A percentile compares a stretch with the other conserved stretches of the same genome.
These are phyloP conservation scores for Colletotrichum camelliae DNA, from an alignment of 2,329 filamentous ascomycete genomes.

Conservation along the genomic window DNA sequence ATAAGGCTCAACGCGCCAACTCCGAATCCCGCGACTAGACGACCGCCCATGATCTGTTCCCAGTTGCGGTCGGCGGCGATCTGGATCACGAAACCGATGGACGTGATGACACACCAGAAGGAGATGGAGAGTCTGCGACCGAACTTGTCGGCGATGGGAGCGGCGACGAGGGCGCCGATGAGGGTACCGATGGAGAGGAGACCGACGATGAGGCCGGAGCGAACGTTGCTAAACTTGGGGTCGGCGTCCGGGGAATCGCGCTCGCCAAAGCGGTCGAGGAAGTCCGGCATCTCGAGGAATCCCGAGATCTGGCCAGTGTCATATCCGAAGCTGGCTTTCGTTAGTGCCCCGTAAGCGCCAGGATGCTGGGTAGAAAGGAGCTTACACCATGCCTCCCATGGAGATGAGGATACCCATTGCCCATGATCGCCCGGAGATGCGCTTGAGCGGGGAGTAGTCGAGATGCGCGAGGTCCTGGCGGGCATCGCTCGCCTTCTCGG, in stretches of 20 bases:
- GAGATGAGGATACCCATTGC: conserved; percentile 46
- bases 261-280: conserved; percentile 56
- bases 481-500: conserved; percentile 37
- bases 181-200: conserved; percentile 66
- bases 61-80: conserved; percentile 60
- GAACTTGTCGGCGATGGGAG: conserved; percentile 68
- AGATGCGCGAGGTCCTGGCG: conserved; percentile 41
- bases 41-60: conserved; percentile 70
- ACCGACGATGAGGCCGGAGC: conserved; percentile 64
- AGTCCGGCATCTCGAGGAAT: conserved; percentile 64
- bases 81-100: conserved; percentile 71
- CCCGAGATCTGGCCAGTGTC: conserved; percentile 62
- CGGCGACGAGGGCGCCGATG: conserved; percentile 63
- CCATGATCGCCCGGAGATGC: conserved; percentile 41
- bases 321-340: conserved; percentile 42
- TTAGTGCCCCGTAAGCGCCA: neutral
- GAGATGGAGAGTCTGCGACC: conserved; percentile 69
- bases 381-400: conserved; percentile 50
- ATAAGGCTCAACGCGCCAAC: conserved; percentile 70
- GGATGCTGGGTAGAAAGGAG: rapidly evolving
- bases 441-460: conserved; percentile 50
- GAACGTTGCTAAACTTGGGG: conserved; percentile 53
- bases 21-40: conserved; percentile 69
- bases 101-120: conserved; percentile 64
- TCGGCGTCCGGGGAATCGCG: conserved; percentile 37